Evolutionary conservation across 1,139 yeast genomes (phyloP).

Genomic region (Zygosaccharomyces sapae): DNA sequence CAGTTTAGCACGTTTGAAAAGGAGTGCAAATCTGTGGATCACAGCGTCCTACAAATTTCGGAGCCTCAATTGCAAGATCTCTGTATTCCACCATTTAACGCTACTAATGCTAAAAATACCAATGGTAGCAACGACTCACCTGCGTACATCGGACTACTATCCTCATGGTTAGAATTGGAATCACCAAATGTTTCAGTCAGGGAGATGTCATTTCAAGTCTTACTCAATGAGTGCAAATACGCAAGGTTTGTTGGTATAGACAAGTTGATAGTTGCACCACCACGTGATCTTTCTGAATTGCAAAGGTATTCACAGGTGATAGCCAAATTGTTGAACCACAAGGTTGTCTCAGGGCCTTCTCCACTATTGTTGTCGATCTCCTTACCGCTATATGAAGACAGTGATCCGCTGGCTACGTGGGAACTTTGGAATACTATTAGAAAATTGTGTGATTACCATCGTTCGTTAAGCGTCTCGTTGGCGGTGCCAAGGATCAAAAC

Average conservation of each 20-base stretch:
- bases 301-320: slow-evolving; percentile 47
- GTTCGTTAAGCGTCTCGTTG: slow-evolving; percentile 51
- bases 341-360: slow-evolving; percentile 18
- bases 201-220: slow-evolving; percentile 50
- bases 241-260: slow-evolving; percentile 53
- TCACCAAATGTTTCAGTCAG: slow-evolving; percentile 46
- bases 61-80: slow-evolving; percentile 41
- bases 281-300: slow-evolving; percentile 50
- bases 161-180: slow-evolving; percentile 65
- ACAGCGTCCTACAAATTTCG: slow-evolving; percentile 33
- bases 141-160: slow-evolving; percentile 44
- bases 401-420: slow-evolving; percentile 60
- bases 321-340: slow-evolving; percentile 33
- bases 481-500: slow-evolving; percentile 50
- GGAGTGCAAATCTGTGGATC: slow-evolving; percentile 13
- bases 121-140: slow-evolving; percentile 13
- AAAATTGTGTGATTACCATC: slow-evolving; percentile 48
- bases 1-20: slow-evolving; percentile 37
- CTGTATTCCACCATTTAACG: slow-evolving; percentile 34
- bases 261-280: slow-evolving; percentile 56
- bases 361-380: slow-evolving; percentile 33
- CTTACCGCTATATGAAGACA: slow-evolving; percentile 40
- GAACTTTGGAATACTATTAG: slow-evolving; percentile 66
- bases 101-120: neutral
- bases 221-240: slow-evolving; percentile 53